Evolutionary conservation across 2,329 filamentous ascomycete species (phyloP), one percentile per base, ranked within the genome.

Genomic region (Pseudonectria buxi): DNA sequence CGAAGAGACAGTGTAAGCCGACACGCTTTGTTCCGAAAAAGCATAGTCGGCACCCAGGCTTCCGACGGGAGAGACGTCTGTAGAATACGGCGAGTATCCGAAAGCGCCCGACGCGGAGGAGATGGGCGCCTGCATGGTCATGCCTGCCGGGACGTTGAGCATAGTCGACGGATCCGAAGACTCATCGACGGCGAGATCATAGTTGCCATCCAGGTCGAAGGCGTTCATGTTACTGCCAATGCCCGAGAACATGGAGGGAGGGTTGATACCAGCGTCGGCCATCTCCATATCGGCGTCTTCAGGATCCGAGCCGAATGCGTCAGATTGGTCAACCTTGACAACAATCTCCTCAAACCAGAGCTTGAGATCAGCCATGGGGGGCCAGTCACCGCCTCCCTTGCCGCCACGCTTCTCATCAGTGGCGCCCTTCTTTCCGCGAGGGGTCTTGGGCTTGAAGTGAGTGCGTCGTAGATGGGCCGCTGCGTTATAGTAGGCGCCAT

Each of bases 401-500:
- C 71, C 73, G 9, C 72, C 72, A 11, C 72, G 67, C 56, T 68
- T 74, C 51, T 74, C 71, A 12, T 66, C 64, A 6, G 29, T 32
- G 12, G 41, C 54, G 13, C 43, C 50, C 50, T 62, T 64, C 50
- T 68, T 67, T 25, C 62, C 63, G 11, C 72, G 65, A 7, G 63
- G 54, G 2, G 64, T 55, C 59, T 75, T 76, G 34, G 69, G 81
- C 54, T 83, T 85, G 69, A 95, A 96, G 58, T 96, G 90, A 1
- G 83, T 83, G 32, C 90, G 80, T 28, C 89, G 76, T 7, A 96
- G 72, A 57, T 96, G 90, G 1, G 88, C 90, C 0, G 88, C 88
- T 1, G 89, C 90, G 52, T 96, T 96, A 64, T 96, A 95, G 64
- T 95, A 92, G 12, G 85, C 86, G 4, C 84, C 84, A 50, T 96